phyloP scores from a whole-genome alignment of 495 filamentous ascomycete species.

The Poronia punctata region DNA sequence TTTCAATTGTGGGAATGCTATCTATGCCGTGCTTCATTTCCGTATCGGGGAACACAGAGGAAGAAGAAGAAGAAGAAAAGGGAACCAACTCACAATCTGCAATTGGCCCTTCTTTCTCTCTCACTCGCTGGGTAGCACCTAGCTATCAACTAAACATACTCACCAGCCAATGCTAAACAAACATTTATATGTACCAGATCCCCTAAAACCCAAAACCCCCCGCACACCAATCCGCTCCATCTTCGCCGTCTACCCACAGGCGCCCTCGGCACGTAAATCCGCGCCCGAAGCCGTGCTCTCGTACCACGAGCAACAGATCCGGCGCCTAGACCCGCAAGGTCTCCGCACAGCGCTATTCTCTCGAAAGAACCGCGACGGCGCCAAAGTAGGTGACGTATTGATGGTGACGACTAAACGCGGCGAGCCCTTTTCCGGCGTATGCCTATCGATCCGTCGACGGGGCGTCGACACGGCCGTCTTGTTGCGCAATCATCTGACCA shows the following conservation, averaged over 20 bases:
- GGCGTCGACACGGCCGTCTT: slow-evolving; percentile 83
- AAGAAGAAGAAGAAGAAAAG: too few species aligned
- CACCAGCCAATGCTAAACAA: too few species aligned
- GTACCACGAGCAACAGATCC: slow-evolving; percentile 59
- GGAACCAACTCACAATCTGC: background rate
- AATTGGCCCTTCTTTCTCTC: too few species aligned
- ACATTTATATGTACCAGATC: too few species aligned
- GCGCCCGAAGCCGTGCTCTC: slow-evolving; percentile 25
- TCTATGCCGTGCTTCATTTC: too few species aligned
- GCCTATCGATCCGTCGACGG: slow-evolving; percentile 71
- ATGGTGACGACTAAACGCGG: slow-evolving; percentile 70
- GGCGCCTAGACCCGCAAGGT: slow-evolving; percentile 72
- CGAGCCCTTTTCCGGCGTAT: slow-evolving; percentile 85
- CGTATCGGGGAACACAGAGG: too few species aligned
- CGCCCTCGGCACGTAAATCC: slow-evolving; percentile 34
- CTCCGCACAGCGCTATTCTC: slow-evolving; percentile 75
- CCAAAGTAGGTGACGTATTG: slow-evolving; percentile 80
- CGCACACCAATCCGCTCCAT: slow-evolving; percentile 25
- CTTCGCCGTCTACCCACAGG: slow-evolving; percentile 45
- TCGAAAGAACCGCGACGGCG: slow-evolving; percentile 63
- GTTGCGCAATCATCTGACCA: slow-evolving; percentile 72
- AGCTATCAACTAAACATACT: too few species aligned
- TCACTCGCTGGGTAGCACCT: too few species aligned
- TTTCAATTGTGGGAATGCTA: too few species aligned
- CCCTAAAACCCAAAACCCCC: slow-evolving; percentile 16